Evolutionary conservation across 208 protist genomes (phyloP).

Genomic region (Sergeia podlipaevii): DNA sequence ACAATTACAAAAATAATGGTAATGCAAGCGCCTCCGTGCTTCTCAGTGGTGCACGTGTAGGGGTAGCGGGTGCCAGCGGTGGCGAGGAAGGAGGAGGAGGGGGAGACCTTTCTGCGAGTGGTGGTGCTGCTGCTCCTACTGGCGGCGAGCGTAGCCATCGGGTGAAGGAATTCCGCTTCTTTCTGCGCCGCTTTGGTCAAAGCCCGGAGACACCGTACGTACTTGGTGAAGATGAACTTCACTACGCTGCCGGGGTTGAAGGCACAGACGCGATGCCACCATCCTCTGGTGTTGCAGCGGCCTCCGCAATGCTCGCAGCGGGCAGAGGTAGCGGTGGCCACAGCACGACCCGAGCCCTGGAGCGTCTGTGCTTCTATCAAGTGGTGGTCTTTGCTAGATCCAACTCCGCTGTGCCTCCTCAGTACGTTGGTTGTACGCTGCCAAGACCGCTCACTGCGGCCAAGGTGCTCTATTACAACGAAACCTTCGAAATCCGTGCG

Average conservation of each 20-base stretch:
- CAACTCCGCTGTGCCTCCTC: constrained; percentile 37
- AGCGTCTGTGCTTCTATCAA: constrained; percentile 40
- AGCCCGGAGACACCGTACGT: constrained; percentile 24
- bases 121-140: background rate
- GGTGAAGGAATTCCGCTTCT: constrained; percentile 35
- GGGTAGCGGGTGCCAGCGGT: background rate
- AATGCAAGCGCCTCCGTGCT: too few relatives aligned
- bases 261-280: constrained; percentile 23
- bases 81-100: background rate
- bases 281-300: background rate
- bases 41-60: too few relatives aligned
- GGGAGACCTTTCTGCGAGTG: background rate
- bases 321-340: background rate
- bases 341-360: background rate
- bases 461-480: constrained; percentile 66
- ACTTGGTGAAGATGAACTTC: constrained; percentile 30
- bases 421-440: constrained; percentile 71
- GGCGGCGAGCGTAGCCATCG: background rate
- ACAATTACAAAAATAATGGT: too few relatives aligned
- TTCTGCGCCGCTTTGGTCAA: constrained; percentile 26
- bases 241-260: constrained; percentile 55
- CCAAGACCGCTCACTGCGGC: constrained; percentile 47
- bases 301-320: background rate
- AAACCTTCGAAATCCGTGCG: constrained; percentile 77
- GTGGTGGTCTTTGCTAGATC: constrained; percentile 68